Evolutionary conservation across 139 green algal genomes (phyloP).

Genomic region (Picochlorum costavermella): DNA sequence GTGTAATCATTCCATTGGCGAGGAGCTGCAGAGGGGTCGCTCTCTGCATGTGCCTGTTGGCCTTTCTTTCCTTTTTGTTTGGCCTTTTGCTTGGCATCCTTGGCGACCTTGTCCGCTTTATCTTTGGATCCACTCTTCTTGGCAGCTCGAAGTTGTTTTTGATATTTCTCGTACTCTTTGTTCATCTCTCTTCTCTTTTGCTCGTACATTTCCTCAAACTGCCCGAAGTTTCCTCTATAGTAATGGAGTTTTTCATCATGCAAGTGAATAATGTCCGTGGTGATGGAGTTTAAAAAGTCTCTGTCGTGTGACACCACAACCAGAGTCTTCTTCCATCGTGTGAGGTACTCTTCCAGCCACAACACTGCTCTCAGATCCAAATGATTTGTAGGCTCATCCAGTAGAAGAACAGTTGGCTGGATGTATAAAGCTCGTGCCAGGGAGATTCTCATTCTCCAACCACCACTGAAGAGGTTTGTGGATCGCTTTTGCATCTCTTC

Average conservation of each 20-base stretch:
- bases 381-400: constrained; percentile 99
- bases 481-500: constrained; percentile 75
- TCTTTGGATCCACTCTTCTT: constrained; percentile 63
- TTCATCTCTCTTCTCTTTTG: constrained; percentile 89
- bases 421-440: constrained; percentile 98
- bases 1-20: constrained; percentile 75
- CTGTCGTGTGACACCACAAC: constrained; percentile 97
- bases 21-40: constrained; percentile 22
- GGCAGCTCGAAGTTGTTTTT: constrained; percentile 92
- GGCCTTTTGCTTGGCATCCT: constrained; percentile 56
- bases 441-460: constrained; percentile 97
- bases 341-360: constrained; percentile 82
- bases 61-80: constrained; percentile 31
- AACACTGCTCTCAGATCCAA: constrained; percentile 89
- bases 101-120: constrained; percentile 47
- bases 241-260: constrained; percentile 91
- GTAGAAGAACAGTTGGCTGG: constrained; percentile 93
- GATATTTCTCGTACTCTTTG: constrained; percentile 73
- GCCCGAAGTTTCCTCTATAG: constrained; percentile 84
- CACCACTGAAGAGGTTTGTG: constrained; percentile 78
- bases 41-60: constrained; percentile 38
- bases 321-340: constrained; percentile 92
- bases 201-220: constrained; percentile 99
- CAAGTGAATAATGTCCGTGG: constrained; percentile 99
- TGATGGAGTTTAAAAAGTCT: constrained; percentile 97